Conservation (phyloP, 345 rosid species). For the Melaleuca alternifolia region DNA sequence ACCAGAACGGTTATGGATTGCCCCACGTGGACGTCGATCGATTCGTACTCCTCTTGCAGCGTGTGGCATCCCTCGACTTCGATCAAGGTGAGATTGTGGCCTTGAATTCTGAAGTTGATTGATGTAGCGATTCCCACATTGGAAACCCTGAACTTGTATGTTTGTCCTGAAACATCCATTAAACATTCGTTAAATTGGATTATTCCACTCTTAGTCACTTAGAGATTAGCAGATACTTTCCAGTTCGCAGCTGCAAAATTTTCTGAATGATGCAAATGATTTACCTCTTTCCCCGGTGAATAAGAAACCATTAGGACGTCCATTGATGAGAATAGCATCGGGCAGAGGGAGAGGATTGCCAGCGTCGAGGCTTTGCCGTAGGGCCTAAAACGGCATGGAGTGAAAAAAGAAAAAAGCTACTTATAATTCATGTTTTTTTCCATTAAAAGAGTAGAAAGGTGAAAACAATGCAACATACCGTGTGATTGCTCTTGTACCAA, state of each 20-base stretch:
- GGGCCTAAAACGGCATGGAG: constrained; percentile 17
- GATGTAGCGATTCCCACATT: constrained; percentile 66
- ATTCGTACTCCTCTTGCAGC: constrained; percentile 60
- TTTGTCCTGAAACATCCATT: constrained; percentile 41
- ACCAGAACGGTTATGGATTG: constrained; percentile 74
- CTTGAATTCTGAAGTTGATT: constrained; percentile 80
- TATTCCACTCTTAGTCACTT: neutral
- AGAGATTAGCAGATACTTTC: neutral
- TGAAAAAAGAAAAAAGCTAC: neutral
- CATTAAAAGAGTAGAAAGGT: neutral
- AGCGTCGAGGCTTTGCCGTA: constrained; percentile 31
- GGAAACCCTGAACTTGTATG: constrained; percentile 76
- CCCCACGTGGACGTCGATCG: constrained; percentile 82
- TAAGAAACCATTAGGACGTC: constrained; percentile 16
- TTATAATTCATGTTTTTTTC: neutral
- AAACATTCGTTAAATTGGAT: neutral
- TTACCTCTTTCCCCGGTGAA: constrained; percentile 58
- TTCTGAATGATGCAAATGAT: neutral
- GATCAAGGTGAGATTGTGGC: constrained; percentile 55
- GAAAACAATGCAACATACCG: constrained; percentile 23
- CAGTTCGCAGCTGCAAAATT: neutral
- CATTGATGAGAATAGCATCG: constrained; percentile 70
- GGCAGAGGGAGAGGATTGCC: constrained; percentile 43
- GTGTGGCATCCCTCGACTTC: constrained; percentile 92
- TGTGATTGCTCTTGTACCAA: constrained; percentile 38